phyloP scores from a whole-genome alignment of 1,284 basidiomycete species.

The Leccinum solheimii region DNA sequence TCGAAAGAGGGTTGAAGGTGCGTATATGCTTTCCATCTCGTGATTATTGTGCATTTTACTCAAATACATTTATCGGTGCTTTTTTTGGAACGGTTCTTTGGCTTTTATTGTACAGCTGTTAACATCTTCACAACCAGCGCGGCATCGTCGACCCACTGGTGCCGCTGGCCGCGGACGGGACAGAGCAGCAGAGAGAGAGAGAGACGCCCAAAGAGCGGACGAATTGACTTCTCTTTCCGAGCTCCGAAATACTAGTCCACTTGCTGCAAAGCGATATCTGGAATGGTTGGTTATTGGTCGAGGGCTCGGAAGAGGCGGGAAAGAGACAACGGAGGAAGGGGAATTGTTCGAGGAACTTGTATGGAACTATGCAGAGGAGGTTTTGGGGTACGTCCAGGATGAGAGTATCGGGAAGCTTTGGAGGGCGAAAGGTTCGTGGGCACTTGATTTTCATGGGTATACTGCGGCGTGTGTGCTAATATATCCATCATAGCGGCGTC shows the following conservation, averaged over 20 bases:
- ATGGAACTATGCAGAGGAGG: constrained; percentile 52
- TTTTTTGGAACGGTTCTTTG: background rate
- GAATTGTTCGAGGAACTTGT: constrained; percentile 57
- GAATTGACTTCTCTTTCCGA: constrained; percentile 58
- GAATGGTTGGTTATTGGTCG: constrained; percentile 79
- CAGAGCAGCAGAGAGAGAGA: constrained; percentile 26
- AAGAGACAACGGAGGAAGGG: constrained; percentile 11
- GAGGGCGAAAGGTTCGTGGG: constrained; percentile 63
- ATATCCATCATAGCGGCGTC: constrained; percentile 45
- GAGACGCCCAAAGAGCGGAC: constrained; percentile 38
- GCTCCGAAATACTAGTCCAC: constrained; percentile 38
- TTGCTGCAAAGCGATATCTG: constrained; percentile 66
- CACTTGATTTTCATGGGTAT: background rate
- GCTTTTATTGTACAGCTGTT: constrained; percentile 46
- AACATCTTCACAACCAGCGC: constrained; percentile 37
- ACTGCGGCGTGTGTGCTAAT: background rate
- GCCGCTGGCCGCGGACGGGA: constrained; percentile 31
- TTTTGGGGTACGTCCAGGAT: constrained; percentile 49
- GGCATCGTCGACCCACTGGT: constrained; percentile 23
- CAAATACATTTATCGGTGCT: background rate
- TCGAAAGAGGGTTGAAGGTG: constrained; percentile 73
- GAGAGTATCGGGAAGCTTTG: constrained; percentile 59
- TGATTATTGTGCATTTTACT: background rate
- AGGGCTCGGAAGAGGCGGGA: constrained; percentile 53
- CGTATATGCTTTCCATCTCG: constrained; percentile 13